Percentiles rank a stretch among this genome's conserved stretches.
phyloP scores from a whole-genome alignment of 2,329 filamentous ascomycete genomes.

The Aspergillus floridensis region DNA sequence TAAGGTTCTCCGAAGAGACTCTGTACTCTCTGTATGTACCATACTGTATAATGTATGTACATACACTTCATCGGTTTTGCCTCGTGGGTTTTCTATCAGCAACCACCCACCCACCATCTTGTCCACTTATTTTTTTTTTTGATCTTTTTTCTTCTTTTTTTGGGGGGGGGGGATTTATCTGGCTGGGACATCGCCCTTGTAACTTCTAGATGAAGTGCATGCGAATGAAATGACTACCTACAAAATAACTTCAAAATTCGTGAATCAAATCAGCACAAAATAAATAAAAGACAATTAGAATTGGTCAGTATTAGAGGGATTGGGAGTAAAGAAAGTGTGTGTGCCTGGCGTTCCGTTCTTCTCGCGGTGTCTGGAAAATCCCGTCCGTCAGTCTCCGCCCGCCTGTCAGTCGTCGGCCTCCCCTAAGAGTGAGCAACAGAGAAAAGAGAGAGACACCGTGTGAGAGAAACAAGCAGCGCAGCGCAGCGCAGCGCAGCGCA shows the following conservation, averaged over 20 bases:
- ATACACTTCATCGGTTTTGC: constrained; percentile 11
- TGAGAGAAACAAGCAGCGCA: background rate
- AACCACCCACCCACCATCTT: constrained; percentile 6
- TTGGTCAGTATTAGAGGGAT: background rate
- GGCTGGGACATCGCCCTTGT: background rate
- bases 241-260: background rate
- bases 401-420: constrained; percentile 16
- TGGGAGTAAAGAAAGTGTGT: constrained; percentile 2
- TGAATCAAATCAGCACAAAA: background rate
- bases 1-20: background rate
- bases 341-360: constrained; percentile 11
- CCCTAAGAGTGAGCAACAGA: constrained; percentile 15
- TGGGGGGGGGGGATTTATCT: background rate
- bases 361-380: constrained; percentile 21
- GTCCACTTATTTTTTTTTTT: constrained; percentile 4
- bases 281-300: constrained; percentile 1
- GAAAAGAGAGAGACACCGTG: constrained; percentile 7
- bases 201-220: background rate
- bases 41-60: background rate
- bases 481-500: background rate
- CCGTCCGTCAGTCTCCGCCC: constrained; percentile 24
- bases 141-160: constrained; percentile 2
- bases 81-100: constrained; percentile 17
- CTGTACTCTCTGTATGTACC: background rate
- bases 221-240: background rate